These are phyloP conservation scores for Elaeis guineensis DNA, from an alignment of 176 grass and related monocot species.

Conservation along the genomic window DNA sequence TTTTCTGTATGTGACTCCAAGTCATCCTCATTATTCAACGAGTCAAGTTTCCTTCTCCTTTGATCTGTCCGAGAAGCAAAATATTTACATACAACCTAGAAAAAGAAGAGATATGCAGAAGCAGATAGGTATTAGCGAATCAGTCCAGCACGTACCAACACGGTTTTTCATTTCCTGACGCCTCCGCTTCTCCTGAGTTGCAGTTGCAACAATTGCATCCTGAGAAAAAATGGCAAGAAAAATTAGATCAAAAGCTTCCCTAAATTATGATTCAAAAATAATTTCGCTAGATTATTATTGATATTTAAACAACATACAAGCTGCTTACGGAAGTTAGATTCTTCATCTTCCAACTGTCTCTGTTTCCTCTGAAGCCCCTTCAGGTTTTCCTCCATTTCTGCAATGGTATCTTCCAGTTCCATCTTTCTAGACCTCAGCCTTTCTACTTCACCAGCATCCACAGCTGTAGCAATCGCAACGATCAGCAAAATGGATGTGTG, in stretches of 20 bases:
- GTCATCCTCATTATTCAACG: constrained; percentile 69
- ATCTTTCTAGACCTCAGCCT: constrained; percentile 28
- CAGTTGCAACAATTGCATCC: constrained; percentile 55
- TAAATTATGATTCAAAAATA: too few species aligned
- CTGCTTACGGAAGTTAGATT: constrained; percentile 53
- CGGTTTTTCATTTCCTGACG: constrained; percentile 40
- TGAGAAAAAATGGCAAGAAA: constrained; percentile 25
- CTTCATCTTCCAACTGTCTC: constrained; percentile 66
- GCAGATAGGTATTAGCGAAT: not conserved
- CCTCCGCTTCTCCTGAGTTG: constrained; percentile 42
- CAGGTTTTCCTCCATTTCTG: constrained; percentile 30
- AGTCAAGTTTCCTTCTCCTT: constrained; percentile 36
- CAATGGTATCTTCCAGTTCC: constrained; percentile 28
- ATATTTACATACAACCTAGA: constrained; percentile 17
- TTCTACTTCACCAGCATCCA: constrained; percentile 57
- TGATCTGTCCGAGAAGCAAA: constrained; percentile 20
- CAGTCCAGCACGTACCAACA: constrained; percentile 38
- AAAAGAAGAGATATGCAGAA: not conserved
- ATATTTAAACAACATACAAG: constrained; percentile 31
- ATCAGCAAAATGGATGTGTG: constrained; percentile 7
- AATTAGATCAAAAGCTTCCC: not conserved
- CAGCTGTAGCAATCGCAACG: constrained; percentile 38
- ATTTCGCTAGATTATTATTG: too few species aligned
- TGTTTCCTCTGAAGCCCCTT: constrained; percentile 37
- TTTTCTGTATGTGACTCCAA: constrained; percentile 62